Percentiles rank a stretch among this genome's conserved stretches.
These are phyloP conservation scores for Serendipita sp. DNA, from an alignment of 768 basidiomycete species.

Conservation along the genomic window DNA sequence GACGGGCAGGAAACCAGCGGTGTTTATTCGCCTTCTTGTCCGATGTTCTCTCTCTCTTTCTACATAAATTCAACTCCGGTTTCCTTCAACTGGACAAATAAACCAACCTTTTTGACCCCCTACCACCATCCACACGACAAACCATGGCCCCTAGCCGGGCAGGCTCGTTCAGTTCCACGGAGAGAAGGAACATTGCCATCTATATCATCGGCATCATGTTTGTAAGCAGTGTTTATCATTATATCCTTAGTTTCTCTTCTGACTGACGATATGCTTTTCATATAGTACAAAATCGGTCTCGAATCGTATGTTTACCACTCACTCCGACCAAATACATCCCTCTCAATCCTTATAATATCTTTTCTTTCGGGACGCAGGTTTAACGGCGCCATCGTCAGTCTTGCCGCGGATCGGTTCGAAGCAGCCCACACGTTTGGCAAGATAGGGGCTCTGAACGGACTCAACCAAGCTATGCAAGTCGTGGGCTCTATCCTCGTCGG, in stretches of 20 bases:
- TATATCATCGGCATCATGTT: conserved; percentile 11
- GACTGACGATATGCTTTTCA: neutral
- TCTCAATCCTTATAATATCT: neutral
- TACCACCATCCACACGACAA: no score
- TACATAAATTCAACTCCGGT: no score
- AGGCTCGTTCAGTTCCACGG: conserved; percentile 7
- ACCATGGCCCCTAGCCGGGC: no score
- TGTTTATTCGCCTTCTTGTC: no score
- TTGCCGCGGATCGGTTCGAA: conserved; percentile 14
- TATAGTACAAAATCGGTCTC: conserved; percentile 9
- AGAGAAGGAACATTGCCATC: conserved; percentile 12
- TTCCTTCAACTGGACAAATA: no score
- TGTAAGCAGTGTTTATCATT: neutral
- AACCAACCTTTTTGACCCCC: no score
- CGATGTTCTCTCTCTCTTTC: no score
- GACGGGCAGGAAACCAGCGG: no score
- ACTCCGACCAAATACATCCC: neutral
- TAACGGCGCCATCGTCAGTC: conserved; percentile 10
- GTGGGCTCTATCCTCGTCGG: conserved; percentile 17
- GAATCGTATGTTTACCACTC: neutral
- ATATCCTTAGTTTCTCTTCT: neutral
- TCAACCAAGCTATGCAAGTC: conserved; percentile 17
- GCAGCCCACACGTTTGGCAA: conserved; percentile 14
- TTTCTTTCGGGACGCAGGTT: neutral
- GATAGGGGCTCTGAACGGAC: conserved; percentile 14